Conservation (phyloP, 495 filamentous ascomycete species). For the Penicillium mononematosum region DNA sequence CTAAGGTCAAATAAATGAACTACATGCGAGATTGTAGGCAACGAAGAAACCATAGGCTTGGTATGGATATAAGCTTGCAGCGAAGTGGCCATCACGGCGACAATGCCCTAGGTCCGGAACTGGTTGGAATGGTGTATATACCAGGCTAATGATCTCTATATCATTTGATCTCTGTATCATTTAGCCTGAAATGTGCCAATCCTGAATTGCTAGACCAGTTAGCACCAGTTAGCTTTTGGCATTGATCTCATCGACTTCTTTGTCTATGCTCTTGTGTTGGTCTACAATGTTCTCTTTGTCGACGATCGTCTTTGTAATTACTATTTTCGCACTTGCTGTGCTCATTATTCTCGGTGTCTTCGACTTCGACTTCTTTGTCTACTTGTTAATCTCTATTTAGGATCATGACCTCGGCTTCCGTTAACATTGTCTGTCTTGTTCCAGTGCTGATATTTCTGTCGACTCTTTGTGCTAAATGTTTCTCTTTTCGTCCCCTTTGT, state of each 20-base stretch:
- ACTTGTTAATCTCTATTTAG: neutral
- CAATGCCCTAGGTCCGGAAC: constrained; percentile 38
- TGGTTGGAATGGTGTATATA: constrained; percentile 41
- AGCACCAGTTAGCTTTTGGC: neutral
- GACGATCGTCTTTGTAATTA: neutral
- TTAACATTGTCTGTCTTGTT: neutral
- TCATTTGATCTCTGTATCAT: constrained; percentile 24
- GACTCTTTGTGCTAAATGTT: neutral
- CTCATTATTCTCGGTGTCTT: neutral
- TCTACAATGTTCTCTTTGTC: neutral
- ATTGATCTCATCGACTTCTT: neutral
- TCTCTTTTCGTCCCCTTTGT: neutral
- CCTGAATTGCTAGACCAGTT: neutral
- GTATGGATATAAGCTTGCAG: constrained; percentile 26
- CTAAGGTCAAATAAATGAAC: constrained; percentile 42
- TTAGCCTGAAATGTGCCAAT: constrained; percentile 28
- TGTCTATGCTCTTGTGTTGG: neutral
- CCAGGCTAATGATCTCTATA: constrained; percentile 28
- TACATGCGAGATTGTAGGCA: constrained; percentile 34
- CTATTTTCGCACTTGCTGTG: neutral
- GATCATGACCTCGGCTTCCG: neutral
- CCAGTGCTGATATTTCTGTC: neutral
- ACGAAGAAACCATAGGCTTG: constrained; percentile 35
- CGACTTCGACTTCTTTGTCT: neutral
- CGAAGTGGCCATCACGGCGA: constrained; percentile 38